phyloP scores from a whole-genome alignment of 306 rosid species.

The Prunus armeniaca region DNA sequence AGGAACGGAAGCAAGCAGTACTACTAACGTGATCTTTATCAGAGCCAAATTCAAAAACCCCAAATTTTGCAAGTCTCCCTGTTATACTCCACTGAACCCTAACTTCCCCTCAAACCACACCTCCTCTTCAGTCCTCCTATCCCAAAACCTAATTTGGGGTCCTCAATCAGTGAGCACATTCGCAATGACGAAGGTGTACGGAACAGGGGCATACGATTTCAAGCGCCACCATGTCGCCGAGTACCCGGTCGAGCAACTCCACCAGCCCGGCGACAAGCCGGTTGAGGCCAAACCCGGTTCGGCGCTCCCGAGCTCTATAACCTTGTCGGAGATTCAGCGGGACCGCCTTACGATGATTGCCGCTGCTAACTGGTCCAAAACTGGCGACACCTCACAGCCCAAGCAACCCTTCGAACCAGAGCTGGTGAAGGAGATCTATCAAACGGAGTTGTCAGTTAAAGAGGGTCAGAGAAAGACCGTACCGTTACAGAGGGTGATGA shows the following conservation, averaged over 20 bases:
- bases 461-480: slow-evolving; percentile 72
- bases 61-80: not conserved
- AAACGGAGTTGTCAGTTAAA: slow-evolving; percentile 59
- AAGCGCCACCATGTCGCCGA: slow-evolving; percentile 95
- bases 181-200: slow-evolving; percentile 82
- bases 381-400: slow-evolving; percentile 31
- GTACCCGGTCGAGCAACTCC: slow-evolving; percentile 54
- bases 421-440: slow-evolving; percentile 67
- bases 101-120: not conserved
- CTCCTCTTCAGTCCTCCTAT: not conserved
- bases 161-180: not conserved
- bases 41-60: not conserved
- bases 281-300: slow-evolving; percentile 57
- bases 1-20: too few species aligned
- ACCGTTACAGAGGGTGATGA: slow-evolving; percentile 90
- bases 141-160: slow-evolving; percentile 19
- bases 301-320: slow-evolving; percentile 58
- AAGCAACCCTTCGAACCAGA: slow-evolving; percentile 59
- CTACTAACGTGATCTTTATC: too few species aligned
- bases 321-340: slow-evolving; percentile 82
- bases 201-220: slow-evolving; percentile 80
- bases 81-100: not conserved
- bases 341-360: slow-evolving; percentile 91
- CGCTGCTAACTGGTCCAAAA: slow-evolving; percentile 62
- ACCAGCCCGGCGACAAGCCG: slow-evolving; percentile 39